phyloP scores from a whole-genome alignment of 176 grass and related monocot species.

The Melocanna baccifera region DNA sequence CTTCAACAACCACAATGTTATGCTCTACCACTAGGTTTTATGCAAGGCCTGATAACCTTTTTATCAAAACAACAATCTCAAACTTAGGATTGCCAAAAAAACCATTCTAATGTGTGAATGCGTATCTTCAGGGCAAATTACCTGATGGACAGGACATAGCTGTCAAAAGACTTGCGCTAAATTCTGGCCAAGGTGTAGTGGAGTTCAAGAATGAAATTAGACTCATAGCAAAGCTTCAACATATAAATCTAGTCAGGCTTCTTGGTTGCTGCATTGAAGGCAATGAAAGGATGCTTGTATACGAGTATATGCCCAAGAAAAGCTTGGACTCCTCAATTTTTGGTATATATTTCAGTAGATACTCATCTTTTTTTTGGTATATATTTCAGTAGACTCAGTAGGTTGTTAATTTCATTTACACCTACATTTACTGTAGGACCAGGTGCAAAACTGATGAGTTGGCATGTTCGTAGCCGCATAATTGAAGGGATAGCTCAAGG shows the following conservation, averaged over 20 bases:
- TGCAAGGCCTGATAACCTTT: no score
- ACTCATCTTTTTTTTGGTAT: conserved; percentile 35
- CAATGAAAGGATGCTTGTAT: conserved; percentile 45
- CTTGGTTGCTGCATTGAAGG: conserved; percentile 40
- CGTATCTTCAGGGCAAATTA: conserved; percentile 11
- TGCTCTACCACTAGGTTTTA: no score
- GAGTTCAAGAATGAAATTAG: conserved; percentile 61
- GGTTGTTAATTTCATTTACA: neutral
- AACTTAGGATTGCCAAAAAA: no score
- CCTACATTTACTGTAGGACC: neutral
- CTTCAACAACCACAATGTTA: no score
- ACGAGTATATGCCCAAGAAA: conserved; percentile 51
- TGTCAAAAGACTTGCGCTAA: conserved; percentile 35
- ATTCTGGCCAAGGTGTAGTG: conserved; percentile 39
- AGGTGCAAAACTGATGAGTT: conserved; percentile 6
- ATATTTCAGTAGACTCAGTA: no score
- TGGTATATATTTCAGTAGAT: conserved; percentile 20
- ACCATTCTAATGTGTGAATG: no score
- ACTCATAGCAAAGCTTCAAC: conserved; percentile 46
- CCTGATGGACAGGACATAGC: conserved; percentile 33
- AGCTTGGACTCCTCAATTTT: conserved; percentile 53
- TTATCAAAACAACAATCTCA: no score
- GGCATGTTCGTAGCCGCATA: conserved; percentile 28
- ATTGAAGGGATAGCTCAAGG: conserved; percentile 57
- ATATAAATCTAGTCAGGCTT: conserved; percentile 44